phyloP scores from a whole-genome alignment of 208 protist genomes.

The Crithidia expoeki region DNA sequence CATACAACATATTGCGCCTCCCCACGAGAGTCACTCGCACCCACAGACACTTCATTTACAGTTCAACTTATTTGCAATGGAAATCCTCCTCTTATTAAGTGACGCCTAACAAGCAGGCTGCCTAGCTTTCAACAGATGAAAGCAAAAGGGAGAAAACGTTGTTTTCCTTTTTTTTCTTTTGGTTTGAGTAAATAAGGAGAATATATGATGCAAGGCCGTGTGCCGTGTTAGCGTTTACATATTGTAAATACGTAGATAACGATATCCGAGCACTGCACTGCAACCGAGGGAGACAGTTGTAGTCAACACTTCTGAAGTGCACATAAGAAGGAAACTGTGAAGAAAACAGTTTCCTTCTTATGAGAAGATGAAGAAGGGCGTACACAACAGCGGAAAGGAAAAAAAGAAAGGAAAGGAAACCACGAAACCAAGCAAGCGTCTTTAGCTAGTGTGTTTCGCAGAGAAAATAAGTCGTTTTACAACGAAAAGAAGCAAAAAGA shows the following conservation, averaged over 20 bases:
- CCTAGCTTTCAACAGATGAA: too few species aligned
- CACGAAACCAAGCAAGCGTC: neutral
- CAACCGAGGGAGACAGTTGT: neutral
- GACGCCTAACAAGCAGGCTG: too few species aligned
- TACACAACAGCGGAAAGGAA: neutral
- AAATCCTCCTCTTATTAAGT: too few species aligned
- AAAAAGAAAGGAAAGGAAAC: conserved; percentile 9
- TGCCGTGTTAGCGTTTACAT: neutral
- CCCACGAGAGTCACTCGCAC: too few species aligned
- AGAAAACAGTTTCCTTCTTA: neutral
- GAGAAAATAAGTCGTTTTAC: too few species aligned
- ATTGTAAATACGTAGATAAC: neutral
- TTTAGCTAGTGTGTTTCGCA: neutral
- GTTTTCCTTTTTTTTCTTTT: too few species aligned
- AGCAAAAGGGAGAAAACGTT: neutral
- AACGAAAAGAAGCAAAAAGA: neutral
- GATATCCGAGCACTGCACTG: neutral
- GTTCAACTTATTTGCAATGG: too few species aligned
- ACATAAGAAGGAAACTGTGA: neutral
- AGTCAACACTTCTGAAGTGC: neutral
- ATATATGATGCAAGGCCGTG: too few species aligned
- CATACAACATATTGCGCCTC: too few species aligned
- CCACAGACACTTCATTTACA: too few species aligned
- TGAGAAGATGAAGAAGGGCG: conserved; percentile 5
- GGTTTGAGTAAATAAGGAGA: too few species aligned